phyloP scores from a whole-genome alignment of 1,284 basidiomycete genomes.

The Moesziomyces sp. region DNA sequence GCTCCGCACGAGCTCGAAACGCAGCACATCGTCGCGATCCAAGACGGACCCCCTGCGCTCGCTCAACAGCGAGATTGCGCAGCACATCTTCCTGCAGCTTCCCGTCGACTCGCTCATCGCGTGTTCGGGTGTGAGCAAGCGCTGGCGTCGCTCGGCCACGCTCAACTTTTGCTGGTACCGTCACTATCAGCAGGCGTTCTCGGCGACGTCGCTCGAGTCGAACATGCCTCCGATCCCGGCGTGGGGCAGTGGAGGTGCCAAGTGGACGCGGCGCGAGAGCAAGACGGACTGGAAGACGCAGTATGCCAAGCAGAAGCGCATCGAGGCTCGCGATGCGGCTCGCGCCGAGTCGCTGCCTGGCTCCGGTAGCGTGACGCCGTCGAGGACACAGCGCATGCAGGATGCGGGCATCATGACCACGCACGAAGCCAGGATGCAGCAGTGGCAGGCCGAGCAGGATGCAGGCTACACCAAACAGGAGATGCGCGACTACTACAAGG shows the following conservation, averaged over 20 bases:
- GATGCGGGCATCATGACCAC: conserved; percentile 54
- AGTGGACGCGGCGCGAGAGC: conserved; percentile 61
- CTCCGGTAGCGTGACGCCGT: conserved; percentile 44
- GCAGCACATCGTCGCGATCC: conserved; percentile 25
- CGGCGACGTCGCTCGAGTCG: conserved; percentile 28
- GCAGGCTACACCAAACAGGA: conserved; percentile 49
- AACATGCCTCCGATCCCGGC: conserved; percentile 24
- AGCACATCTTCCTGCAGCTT: conserved; percentile 62
- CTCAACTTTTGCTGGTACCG: conserved; percentile 63
- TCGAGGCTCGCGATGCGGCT: conserved; percentile 47
- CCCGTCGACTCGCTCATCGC: conserved; percentile 46
- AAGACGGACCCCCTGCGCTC: conserved; percentile 57
- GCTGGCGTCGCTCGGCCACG: conserved; percentile 59
- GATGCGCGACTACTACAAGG: conserved; percentile 61
- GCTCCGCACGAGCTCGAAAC: conserved; percentile 18
- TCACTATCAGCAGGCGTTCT: conserved; percentile 37
- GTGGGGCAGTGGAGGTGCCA: conserved; percentile 45
- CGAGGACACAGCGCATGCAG: conserved; percentile 51
- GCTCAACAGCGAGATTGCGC: conserved; percentile 56
- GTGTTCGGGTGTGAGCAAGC: conserved; percentile 52
- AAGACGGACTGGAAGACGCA: conserved; percentile 61
- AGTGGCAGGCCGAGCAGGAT: conserved; percentile 54
- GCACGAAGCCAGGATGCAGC: conserved; percentile 48
- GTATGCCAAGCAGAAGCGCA: conserved; percentile 38
- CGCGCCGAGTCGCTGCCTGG: conserved; percentile 36